Evolutionary conservation across 305 asterid genomes (phyloP), one percentile per base, ranked within the genome.

Genomic region (Stenogyne calaminthoides): DNA sequence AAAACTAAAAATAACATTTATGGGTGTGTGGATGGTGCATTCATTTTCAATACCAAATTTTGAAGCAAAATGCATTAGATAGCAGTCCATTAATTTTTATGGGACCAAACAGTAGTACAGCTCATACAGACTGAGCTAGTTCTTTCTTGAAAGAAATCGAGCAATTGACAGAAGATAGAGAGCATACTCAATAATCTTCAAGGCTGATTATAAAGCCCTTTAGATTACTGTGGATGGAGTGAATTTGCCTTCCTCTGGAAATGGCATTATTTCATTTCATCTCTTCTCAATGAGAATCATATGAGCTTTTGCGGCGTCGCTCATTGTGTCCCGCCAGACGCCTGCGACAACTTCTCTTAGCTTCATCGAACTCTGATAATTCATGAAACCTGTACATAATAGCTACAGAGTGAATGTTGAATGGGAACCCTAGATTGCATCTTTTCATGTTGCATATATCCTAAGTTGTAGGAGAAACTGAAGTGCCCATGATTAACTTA

Each of bases 91-190:
- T 6, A 10, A 9, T 66, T 42, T 69, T 40, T 18, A 64, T 40
- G 55, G 36, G 15, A 68, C 32, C 52, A 69, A 63, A 66, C 39
- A 66, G 8, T 73, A 62, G 44, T 64, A 77, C 55, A 7, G 51
- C 58, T 77, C 42, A 54, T 52, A 78, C 72, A 74, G 52, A 56
- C 63, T 57, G 55, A 72, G 79, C 69, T 76, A 61, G 54, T 76
- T 44, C 29, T 58, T 44, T 64, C 54, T 69, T 65, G 69, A 70
- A 39, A 67, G 71, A 61, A 77, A 79, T 74, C 75, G 69, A 67
- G 73, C 69, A 77, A 61, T 85, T 90, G 98, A 93, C 96, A 89
- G 93, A 90, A 90, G 98, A 88, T 78, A 90, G 97, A 85, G 98
- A 86, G 83, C 98, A 79, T 16, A 70, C 75, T 74, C 70, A 83